These are phyloP conservation scores for Phytophthora melonis DNA, from an alignment of 352 stramenopile genomes.

Conservation along the genomic window DNA sequence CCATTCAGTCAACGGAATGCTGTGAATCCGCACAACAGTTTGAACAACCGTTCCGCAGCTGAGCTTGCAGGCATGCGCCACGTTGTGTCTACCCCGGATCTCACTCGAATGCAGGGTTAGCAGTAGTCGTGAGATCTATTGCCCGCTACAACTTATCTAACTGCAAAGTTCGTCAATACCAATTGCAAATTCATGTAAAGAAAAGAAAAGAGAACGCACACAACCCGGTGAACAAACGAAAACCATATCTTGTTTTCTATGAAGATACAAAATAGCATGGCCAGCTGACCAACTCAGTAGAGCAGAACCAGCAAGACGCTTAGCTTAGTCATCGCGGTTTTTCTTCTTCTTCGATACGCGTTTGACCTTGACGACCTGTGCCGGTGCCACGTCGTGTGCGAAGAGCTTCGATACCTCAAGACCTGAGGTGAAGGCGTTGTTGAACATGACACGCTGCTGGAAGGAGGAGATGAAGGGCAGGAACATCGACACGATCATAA, in stretches of 20 bases:
- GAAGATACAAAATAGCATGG: conserved; percentile 54
- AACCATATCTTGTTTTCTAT: conserved; percentile 47
- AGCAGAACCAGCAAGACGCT: conserved; percentile 18
- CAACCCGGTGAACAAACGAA: conserved; percentile 7
- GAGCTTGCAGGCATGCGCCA: conserved; percentile 63
- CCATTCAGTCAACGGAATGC: conserved; percentile 37
- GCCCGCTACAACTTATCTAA: conserved; percentile 25
- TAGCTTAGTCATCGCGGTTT: conserved; percentile 77
- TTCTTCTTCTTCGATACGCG: conserved; percentile 92
- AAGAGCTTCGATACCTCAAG: conserved; percentile 92
- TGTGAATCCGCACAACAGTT: conserved; percentile 28
- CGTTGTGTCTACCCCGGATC: conserved; percentile 68
- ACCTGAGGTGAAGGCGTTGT: conserved; percentile 90
- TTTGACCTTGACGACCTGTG: conserved; percentile 89
- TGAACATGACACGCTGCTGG: conserved; percentile 93
- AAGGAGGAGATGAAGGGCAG: conserved; percentile 89
- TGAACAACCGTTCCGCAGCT: conserved; percentile 39
- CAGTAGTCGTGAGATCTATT: conserved; percentile 3
- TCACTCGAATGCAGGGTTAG: conserved; percentile 55
- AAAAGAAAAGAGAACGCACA: background rate
- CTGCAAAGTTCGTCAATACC: conserved; percentile 26
- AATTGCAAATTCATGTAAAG: conserved; percentile 17
- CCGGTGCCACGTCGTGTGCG: conserved; percentile 81
- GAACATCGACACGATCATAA: conserved; percentile 92
- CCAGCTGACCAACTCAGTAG: conserved; percentile 19